Base-by-base conservation (phyloP, 2,329 filamentous ascomycete species). In the Mollisia scopiformis region DNA sequence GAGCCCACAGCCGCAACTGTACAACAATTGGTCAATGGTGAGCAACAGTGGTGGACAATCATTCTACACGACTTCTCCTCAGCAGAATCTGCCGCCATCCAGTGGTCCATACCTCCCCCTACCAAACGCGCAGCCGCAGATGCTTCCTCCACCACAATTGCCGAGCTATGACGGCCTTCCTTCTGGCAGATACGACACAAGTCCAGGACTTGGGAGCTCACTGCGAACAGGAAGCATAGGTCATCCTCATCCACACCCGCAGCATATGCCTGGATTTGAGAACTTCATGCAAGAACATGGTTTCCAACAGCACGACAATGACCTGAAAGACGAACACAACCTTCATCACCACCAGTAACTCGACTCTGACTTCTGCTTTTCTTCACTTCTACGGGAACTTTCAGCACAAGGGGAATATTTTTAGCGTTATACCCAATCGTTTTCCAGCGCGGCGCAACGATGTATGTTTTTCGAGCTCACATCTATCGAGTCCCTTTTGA, bases 61-160 rank as follows among this genome's bases (percentile, higher is more conserved):
- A 14, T 68, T 58, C 33, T 69, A 66, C 37, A 56, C 62, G 3
- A 63, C 67, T 6, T 68, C 67, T 14, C 65, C 70, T 11, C 66
- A 70, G 47, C 49, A 67, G 25, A 23, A 63, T 30, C 30, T 64
- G 16, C 54, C 58, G 19, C 27, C 62, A 25, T 43, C 58, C 14
- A 27, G 49, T 28, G 56, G 51, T 19, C n/a, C 59, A 37, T 62
- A 58, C 55, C 37, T 68, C 14, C 66, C 68, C 21, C 58, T 62
- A 8, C 65, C 62, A 1, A 55, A 55, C 23, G 33, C 61, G 13
- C 63, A 63, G 41, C 63, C 56, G 23, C 47, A 46, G 19, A 66
- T 69, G 57, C 57, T 60, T 6, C 61, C 63, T 51, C 62, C 62
- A 6, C 59, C 62, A 10, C 62, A 63, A 37, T 5, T 28, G 10